Conservation (phyloP, 352 stramenopile genomes). For the Phytophthora litchii region DNA sequence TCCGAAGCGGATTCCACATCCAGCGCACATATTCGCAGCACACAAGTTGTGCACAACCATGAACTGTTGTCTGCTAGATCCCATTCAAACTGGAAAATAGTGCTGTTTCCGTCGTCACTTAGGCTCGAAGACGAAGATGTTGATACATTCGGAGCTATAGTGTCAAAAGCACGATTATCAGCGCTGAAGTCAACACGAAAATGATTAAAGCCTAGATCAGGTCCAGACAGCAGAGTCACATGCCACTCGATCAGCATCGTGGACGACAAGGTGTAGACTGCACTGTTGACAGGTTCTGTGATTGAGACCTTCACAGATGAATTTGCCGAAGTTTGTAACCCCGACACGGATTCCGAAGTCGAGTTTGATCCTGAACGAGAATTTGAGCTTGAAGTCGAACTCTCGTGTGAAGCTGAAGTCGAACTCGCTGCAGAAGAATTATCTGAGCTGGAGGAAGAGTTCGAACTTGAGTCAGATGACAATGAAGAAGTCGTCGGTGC, state of each 20-base stretch:
- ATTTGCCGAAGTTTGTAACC: constrained; percentile 15
- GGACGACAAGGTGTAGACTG: constrained; percentile 50
- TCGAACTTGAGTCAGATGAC: constrained; percentile 4
- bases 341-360: constrained; percentile 12
- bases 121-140: constrained; percentile 2
- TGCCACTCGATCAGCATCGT: constrained; percentile 51
- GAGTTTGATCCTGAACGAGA: constrained; percentile 19
- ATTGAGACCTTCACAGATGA: constrained; percentile 41
- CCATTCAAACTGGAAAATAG: constrained; percentile 54
- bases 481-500: constrained; percentile 1
- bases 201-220: constrained; percentile 24
- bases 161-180: constrained; percentile 43
- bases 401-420: constrained; percentile 2
- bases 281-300: constrained; percentile 44
- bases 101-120: constrained; percentile 9
- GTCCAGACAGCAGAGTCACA: constrained; percentile 31
- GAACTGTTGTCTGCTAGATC: constrained; percentile 42
- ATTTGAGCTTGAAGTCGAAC: constrained; percentile 8
- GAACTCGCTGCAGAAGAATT: constrained; percentile 4
- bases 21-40: constrained; percentile 50
- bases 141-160: constrained; percentile 33
- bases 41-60: constrained; percentile 50
- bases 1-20: constrained; percentile 16
- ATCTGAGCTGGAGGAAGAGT: constrained; percentile 5
- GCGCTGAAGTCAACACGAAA: constrained; percentile 59